Evolutionary conservation across 257 asterid species (phyloP).

Genomic region (Eustoma russellianum): DNA sequence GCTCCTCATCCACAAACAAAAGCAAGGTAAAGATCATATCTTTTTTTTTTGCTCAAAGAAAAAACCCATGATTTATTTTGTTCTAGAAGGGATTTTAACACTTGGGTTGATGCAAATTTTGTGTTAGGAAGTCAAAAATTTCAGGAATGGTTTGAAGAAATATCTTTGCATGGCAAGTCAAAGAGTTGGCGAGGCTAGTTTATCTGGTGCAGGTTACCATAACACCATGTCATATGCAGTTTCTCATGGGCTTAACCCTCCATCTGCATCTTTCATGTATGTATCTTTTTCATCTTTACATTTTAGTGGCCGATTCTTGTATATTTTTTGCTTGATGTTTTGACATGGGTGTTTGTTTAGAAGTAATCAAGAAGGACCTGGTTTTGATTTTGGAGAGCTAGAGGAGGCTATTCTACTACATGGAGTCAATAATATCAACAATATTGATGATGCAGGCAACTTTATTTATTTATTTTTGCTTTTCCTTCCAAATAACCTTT

Average conservation of each 20-base stretch:
- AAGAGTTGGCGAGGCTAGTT: conserved; percentile 45
- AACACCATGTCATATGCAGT: conserved; percentile 47
- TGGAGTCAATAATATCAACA: conserved; percentile 41
- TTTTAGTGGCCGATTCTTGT: background rate
- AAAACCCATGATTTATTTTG: background rate
- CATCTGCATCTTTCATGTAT: conserved; percentile 48
- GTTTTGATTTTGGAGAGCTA: conserved; percentile 83
- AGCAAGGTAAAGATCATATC: background rate
- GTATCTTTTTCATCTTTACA: background rate
- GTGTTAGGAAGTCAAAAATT: background rate
- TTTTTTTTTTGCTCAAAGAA: background rate
- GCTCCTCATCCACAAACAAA: conserved; percentile 3
- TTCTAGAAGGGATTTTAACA: background rate
- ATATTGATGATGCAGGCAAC: conserved; percentile 35
- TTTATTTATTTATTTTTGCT: background rate
- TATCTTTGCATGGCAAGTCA: conserved; percentile 72
- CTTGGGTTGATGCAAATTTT: conserved; percentile 1
- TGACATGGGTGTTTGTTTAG: conserved; percentile 14
- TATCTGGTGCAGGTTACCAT: conserved; percentile 36
- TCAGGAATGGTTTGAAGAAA: conserved; percentile 33
- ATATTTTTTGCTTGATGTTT: conserved; percentile 1
- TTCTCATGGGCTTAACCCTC: conserved; percentile 47
- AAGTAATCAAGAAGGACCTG: conserved; percentile 57
- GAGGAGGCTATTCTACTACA: conserved; percentile 81
- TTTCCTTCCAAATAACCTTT: too few relatives aligned